phyloP scores from a whole-genome alignment of 2,329 filamentous ascomycete genomes.

The Septoria linicola region DNA sequence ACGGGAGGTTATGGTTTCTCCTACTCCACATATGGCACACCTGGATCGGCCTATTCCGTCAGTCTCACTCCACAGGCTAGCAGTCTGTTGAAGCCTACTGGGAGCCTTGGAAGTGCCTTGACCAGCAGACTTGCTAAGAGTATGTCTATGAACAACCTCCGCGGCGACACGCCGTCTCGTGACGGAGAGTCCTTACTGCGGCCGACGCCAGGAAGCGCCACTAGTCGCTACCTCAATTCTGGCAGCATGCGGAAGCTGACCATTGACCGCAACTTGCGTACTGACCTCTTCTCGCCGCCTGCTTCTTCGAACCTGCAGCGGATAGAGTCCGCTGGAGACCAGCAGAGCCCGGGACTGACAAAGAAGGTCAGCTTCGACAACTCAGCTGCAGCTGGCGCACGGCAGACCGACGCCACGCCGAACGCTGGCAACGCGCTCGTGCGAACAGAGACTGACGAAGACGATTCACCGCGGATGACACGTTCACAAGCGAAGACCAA shows the following conservation, averaged over 20 bases:
- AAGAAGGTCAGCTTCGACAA: constrained; percentile 94
- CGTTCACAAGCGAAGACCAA: constrained; percentile 39
- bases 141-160: constrained; percentile 81
- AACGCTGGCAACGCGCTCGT: constrained; percentile 49
- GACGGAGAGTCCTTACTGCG: constrained; percentile 82
- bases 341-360: constrained; percentile 48
- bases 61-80: constrained; percentile 69
- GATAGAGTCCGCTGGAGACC: constrained; percentile 29
- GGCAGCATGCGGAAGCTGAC: constrained; percentile 84
- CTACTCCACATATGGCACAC: constrained; percentile 83
- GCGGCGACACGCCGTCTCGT: constrained; percentile 62
- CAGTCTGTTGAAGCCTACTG: constrained; percentile 59
- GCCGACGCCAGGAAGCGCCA: constrained; percentile 60
- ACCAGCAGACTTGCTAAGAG: constrained; percentile 68
- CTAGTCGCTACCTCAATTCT: constrained; percentile 64
- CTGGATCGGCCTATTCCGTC: constrained; percentile 47
- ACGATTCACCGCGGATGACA: constrained; percentile 47
- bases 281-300: constrained; percentile 55
- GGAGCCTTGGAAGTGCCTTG: constrained; percentile 64
- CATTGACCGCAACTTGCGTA: constrained; percentile 84
- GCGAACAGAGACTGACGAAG: constrained; percentile 48
- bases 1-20: constrained; percentile 76
- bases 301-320: constrained; percentile 19
- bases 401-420: constrained; percentile 41
- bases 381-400: constrained; percentile 44